Conservation (phyloP, 352 stramenopile genomes). For the Globisporangium barbulae region DNA sequence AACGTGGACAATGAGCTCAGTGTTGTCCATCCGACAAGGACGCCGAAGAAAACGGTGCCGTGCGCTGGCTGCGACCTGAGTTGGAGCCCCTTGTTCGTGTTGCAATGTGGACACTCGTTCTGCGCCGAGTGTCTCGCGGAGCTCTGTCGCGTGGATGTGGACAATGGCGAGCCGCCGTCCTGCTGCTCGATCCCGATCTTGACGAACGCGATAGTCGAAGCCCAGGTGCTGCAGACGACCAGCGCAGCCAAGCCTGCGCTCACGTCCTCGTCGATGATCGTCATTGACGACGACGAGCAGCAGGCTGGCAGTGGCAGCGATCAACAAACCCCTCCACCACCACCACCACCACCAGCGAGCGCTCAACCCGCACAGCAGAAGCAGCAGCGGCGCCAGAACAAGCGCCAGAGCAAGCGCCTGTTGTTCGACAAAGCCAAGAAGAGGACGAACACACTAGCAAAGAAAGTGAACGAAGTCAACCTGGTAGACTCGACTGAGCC, state of each 20-base stretch:
- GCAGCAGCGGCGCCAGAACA: not conserved
- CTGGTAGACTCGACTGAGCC: not conserved
- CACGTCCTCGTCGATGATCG: slow-evolving; percentile 1
- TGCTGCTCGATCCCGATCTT: not conserved
- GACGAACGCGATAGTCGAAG: not conserved
- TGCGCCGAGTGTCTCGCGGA: not conserved
- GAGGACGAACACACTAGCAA: not conserved
- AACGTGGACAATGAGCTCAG: not conserved
- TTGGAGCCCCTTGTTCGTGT: not conserved
- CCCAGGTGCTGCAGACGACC: not conserved
- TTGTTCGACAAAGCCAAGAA: not conserved
- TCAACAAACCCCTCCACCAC: not conserved
- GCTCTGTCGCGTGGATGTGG: not conserved
- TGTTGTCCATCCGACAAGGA: not conserved
- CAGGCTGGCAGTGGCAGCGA: not conserved
- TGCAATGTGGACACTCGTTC: slow-evolving; percentile 1
- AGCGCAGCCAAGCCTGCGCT: not conserved
- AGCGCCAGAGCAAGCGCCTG: slow-evolving; percentile 1
- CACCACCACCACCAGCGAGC: not conserved
- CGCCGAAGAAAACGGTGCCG: not conserved
- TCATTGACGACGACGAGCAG: slow-evolving; percentile 9
- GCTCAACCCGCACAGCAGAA: not conserved
- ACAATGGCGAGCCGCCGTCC: not conserved
- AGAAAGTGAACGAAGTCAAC: slow-evolving; percentile 8
- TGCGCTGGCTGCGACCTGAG: not conserved